Evolutionary conservation across 2,329 filamentous ascomycete species (phyloP).

Genomic region (Pseudogymnoascus sp.): DNA sequence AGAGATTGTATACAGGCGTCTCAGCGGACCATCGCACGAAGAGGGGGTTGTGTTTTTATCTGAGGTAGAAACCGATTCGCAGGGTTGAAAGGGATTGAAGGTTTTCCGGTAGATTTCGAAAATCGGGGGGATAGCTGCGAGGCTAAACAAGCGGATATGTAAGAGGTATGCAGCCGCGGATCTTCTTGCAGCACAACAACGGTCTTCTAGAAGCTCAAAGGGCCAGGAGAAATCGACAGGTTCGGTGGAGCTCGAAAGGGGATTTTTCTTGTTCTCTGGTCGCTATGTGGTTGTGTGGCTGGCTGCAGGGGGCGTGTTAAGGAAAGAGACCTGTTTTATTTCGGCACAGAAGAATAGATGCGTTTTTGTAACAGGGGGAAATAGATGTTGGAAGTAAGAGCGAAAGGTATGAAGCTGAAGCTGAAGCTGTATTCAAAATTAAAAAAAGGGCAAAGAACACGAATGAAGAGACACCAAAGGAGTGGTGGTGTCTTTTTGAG

Average conservation of each 20-base stretch:
- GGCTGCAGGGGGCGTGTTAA: background rate
- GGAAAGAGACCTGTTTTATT: background rate
- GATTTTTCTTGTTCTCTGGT: background rate
- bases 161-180: background rate
- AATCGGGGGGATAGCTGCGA: background rate
- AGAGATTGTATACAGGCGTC: background rate
- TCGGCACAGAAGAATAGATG: slow-evolving; percentile 14
- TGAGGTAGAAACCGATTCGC: background rate
- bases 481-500: background rate
- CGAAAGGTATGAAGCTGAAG: slow-evolving; percentile 15
- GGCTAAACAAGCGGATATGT: background rate
- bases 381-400: slow-evolving; percentile 13
- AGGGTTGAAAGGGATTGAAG: background rate
- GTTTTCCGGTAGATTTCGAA: background rate
- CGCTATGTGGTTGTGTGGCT: background rate
- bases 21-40: background rate
- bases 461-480: slow-evolving; percentile 11
- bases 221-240: background rate
- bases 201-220: background rate
- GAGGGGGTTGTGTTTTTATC: background rate
- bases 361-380: slow-evolving; percentile 14
- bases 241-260: background rate
- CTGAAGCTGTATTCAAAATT: slow-evolving; percentile 9
- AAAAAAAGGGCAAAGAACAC: slow-evolving; percentile 16
- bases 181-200: background rate